Evolutionary conservation across 2,329 filamentous ascomycete genomes (phyloP).

Genomic region (Microcyclosporella mali): DNA sequence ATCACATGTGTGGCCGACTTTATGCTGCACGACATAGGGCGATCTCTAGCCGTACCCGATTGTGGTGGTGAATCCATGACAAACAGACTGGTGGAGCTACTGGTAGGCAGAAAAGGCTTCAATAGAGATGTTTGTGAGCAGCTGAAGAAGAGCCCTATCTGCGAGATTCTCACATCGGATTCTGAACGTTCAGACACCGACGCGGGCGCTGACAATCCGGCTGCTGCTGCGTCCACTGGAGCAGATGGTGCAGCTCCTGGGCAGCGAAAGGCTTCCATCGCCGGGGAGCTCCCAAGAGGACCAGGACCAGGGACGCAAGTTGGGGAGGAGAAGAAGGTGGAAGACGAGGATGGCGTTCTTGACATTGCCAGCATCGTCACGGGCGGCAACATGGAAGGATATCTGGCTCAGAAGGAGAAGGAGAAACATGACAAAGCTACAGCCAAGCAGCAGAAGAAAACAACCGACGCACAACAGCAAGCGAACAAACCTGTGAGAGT

Average conservation of each 20-base stretch:
- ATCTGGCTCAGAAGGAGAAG: conserved; percentile 74
- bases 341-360: conserved; percentile 66
- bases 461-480: conserved; percentile 46
- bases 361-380: conserved; percentile 82
- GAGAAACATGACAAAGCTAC: conserved; percentile 64
- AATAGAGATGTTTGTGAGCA: conserved; percentile 59
- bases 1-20: conserved; percentile 86
- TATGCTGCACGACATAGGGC: conserved; percentile 61
- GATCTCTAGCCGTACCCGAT: conserved; percentile 54
- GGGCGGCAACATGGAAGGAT: conserved; percentile 68
- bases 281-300: conserved; percentile 44
- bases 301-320: conserved; percentile 52
- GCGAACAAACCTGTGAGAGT: conserved; percentile 54
- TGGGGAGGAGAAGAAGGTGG: conserved; percentile 44
- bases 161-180: conserved; percentile 54
- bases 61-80: conserved; percentile 90
- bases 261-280: conserved; percentile 34
- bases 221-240: conserved; percentile 52
- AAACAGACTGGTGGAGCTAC: conserved; percentile 59
- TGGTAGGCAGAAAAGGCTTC: conserved; percentile 52
- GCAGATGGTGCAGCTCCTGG: conserved; percentile 42
- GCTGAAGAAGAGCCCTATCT: conserved; percentile 57
- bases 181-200: conserved; percentile 48
- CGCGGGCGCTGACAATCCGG: conserved; percentile 44
- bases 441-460: conserved; percentile 49